phyloP scores from a whole-genome alignment of 2,329 filamentous ascomycete species.

The Exserohilum turcica region DNA sequence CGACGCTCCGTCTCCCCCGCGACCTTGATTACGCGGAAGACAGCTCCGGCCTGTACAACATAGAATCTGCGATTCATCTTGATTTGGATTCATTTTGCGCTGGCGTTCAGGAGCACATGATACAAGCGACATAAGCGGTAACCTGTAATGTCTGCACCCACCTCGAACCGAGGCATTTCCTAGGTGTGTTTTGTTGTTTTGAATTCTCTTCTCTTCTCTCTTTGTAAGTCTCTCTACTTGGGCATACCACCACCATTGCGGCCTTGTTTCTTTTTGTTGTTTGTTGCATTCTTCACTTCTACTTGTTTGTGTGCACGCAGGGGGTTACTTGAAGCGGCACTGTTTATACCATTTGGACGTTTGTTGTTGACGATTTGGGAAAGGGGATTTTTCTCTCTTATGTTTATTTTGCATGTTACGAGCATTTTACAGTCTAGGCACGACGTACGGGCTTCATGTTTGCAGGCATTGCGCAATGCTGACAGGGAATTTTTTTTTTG shows the following conservation, averaged over 20 bases:
- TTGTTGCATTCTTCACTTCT: slow-evolving; percentile 28
- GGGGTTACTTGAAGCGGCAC: slow-evolving; percentile 24
- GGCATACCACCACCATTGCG: slow-evolving; percentile 18
- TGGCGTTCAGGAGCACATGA: slow-evolving; percentile 43
- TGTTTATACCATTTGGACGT: slow-evolving; percentile 42
- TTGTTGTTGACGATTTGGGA: slow-evolving; percentile 29
- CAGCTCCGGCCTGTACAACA: slow-evolving; percentile 39
- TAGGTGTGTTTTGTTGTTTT: slow-evolving; percentile 28
- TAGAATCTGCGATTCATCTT: slow-evolving; percentile 35
- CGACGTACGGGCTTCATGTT: slow-evolving; percentile 24
- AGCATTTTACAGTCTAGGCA: slow-evolving; percentile 25
- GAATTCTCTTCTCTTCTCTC: slow-evolving; percentile 6
- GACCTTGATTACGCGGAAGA: slow-evolving; percentile 26
- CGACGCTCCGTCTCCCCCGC: too few species aligned
- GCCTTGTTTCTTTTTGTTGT: slow-evolving; percentile 8
- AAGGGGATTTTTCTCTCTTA: slow-evolving; percentile 33
- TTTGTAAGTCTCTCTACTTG: neutral
- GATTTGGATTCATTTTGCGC: slow-evolving; percentile 30
- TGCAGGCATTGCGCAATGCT: slow-evolving; percentile 14
- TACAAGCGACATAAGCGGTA: slow-evolving; percentile 33
- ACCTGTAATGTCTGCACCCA: slow-evolving; percentile 44
- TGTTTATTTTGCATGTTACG: slow-evolving; percentile 37
- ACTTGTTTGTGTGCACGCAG: slow-evolving; percentile 21
- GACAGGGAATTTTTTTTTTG: slow-evolving; percentile 11
- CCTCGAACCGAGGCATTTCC: slow-evolving; percentile 31